A percentile compares a stretch with the other conserved stretches of the same genome.
Conservation (phyloP, 73 alveolate species). For the Tetrahymena borealis region DNA sequence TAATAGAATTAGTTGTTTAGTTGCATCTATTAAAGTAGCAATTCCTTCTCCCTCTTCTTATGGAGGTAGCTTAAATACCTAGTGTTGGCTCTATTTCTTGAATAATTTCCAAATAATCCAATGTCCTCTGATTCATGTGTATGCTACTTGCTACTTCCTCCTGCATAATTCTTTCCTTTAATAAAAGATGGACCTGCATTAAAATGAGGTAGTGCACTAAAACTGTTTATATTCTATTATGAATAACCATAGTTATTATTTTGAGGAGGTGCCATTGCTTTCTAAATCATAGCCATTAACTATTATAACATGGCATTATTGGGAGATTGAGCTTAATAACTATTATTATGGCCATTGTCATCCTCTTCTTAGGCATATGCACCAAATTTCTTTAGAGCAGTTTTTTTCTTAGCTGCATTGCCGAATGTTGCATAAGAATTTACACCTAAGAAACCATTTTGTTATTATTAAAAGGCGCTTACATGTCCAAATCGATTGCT, state of each 20-base stretch:
- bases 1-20: neutral
- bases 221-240: neutral
- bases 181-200: neutral
- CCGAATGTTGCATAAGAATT: neutral
- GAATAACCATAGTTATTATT: neutral
- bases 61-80: neutral
- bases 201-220: neutral
- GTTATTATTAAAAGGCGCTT: neutral
- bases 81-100: neutral
- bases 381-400: neutral
- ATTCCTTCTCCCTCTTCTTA: neutral
- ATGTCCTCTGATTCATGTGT: neutral
- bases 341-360: neutral
- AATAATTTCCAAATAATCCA: neutral
- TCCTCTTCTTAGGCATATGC: neutral
- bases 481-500: neutral
- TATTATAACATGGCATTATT: neutral
- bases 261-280: neutral
- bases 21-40: neutral
- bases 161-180: neutral
- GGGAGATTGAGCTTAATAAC: neutral
- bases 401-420: neutral
- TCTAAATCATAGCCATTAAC: neutral
- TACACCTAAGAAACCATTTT: neutral
- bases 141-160: neutral